Percentiles rank a stretch among this genome's conserved stretches.
Conservation (phyloP, 2,329 filamentous ascomycete genomes). For the Mycosphaerella arachidis region DNA sequence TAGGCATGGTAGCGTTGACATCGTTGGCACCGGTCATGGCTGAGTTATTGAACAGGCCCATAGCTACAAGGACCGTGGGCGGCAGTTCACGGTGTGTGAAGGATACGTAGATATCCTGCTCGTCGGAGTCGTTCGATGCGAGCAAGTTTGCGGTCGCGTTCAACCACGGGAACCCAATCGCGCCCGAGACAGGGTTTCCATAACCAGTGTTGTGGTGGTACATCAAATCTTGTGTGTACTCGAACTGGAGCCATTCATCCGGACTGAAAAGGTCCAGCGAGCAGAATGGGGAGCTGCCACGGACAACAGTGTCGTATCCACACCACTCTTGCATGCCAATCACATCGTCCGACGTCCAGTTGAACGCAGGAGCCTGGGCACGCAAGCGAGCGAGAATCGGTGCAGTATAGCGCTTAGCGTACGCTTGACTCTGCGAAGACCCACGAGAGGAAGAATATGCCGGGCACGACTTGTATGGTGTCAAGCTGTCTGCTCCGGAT, state of each 20-base stretch:
- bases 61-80: conserved; percentile 61
- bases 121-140: conserved; percentile 40
- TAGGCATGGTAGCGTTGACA: conserved; percentile 62
- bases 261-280: conserved; percentile 56
- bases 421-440: conserved; percentile 46
- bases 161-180: conserved; percentile 62
- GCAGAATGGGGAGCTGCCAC: conserved; percentile 60
- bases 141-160: conserved; percentile 54
- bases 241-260: conserved; percentile 59
- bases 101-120: conserved; percentile 60
- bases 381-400: conserved; percentile 58
- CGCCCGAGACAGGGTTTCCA: conserved; percentile 54
- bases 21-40: conserved; percentile 49
- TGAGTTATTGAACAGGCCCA: conserved; percentile 68
- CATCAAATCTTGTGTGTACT: conserved; percentile 63
- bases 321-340: conserved; percentile 67
- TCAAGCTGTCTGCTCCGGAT: conserved; percentile 57
- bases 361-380: conserved; percentile 52
- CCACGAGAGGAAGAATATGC: conserved; percentile 57
- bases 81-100: conserved; percentile 68
- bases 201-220: conserved; percentile 69
- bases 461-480: conserved; percentile 62
- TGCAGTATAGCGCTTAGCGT: conserved; percentile 51
- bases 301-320: conserved; percentile 66
- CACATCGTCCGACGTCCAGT: conserved; percentile 60